These are phyloP conservation scores for Wickerhamiella alocasiicola DNA, from an alignment of 805 yeast species.

Conservation along the genomic window DNA sequence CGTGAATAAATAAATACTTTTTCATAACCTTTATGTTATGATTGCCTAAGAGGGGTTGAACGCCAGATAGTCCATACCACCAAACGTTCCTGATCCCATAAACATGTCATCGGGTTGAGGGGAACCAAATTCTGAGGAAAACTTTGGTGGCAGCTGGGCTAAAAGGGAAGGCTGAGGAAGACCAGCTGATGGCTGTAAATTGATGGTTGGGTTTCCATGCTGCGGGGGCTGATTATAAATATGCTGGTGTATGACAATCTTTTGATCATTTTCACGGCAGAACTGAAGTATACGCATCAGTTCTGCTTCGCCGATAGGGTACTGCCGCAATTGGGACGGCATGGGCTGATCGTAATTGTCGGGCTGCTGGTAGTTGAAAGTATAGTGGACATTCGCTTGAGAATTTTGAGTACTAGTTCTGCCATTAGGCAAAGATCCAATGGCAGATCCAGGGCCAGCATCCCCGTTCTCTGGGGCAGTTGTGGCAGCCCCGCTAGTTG, in stretches of 20 bases:
- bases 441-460: too few relatives aligned
- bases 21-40: neutral
- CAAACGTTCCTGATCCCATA: constrained; percentile 5
- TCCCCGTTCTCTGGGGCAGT: neutral
- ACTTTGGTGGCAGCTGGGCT: neutral
- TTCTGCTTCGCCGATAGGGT: constrained; percentile 17
- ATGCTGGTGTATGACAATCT: constrained; percentile 68
- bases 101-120: constrained; percentile 8
- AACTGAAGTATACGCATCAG: constrained; percentile 21
- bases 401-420: neutral
- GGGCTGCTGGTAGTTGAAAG: constrained; percentile 16
- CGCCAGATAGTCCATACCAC: constrained; percentile 16
- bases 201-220: neutral
- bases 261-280: constrained; percentile 21
- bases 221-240: constrained; percentile 30
- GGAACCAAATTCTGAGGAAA: constrained; percentile 1
- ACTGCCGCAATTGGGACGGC: constrained; percentile 17
- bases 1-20: too few relatives aligned
- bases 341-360: constrained; percentile 1
- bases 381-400: constrained; percentile 9
- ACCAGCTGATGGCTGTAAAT: too few relatives aligned
- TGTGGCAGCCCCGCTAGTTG: neutral
- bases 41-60: constrained; percentile 18
- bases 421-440: too few relatives aligned
- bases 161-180: neutral